A percentile compares a stretch with the other conserved stretches of the same genome.
Conservation (phyloP, 164 flowering plant species). For the Saururus chinensis region DNA sequence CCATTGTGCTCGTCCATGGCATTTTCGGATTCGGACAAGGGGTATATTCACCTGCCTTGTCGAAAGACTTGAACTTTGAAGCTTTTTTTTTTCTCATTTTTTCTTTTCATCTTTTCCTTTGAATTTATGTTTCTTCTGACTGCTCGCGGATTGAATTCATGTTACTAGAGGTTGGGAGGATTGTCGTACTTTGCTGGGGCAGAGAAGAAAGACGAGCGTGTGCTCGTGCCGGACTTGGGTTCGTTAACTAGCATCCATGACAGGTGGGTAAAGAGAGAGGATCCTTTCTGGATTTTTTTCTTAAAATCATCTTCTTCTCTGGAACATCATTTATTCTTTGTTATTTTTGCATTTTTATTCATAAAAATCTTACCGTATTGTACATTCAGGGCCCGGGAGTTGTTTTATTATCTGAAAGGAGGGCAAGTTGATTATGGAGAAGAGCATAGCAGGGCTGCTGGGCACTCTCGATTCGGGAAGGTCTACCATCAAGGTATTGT, state of each 20-base stretch:
- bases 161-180: slow-evolving; percentile 74
- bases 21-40: slow-evolving; percentile 98
- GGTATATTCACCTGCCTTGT: too few species aligned
- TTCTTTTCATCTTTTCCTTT: too few species aligned
- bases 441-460: slow-evolving; percentile 78
- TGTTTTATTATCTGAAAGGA: slow-evolving; percentile 95
- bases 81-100: background rate
- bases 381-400: slow-evolving; percentile 77
- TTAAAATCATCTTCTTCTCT: background rate
- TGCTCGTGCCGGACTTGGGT: slow-evolving; percentile 95
- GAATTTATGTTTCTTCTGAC: too few species aligned
- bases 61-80: background rate
- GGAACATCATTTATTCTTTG: background rate
- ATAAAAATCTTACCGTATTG: background rate
- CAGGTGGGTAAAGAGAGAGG: too few species aligned
- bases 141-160: background rate
- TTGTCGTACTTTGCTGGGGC: slow-evolving; percentile 95
- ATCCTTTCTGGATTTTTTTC: too few species aligned
- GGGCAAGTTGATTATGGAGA: slow-evolving; percentile 95
- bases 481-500: slow-evolving; percentile 60
- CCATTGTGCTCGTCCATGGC: slow-evolving; percentile 95
- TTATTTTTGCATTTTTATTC: background rate
- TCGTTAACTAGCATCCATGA: slow-evolving; percentile 90
- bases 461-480: slow-evolving; percentile 79
- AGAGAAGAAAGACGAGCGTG: slow-evolving; percentile 93